A percentile compares a stretch with the other conserved stretches of the same genome.
These are phyloP conservation scores for Pseudonitzschia pungens DNA, from an alignment of 108 stramenopile genomes.

Conservation along the genomic window DNA sequence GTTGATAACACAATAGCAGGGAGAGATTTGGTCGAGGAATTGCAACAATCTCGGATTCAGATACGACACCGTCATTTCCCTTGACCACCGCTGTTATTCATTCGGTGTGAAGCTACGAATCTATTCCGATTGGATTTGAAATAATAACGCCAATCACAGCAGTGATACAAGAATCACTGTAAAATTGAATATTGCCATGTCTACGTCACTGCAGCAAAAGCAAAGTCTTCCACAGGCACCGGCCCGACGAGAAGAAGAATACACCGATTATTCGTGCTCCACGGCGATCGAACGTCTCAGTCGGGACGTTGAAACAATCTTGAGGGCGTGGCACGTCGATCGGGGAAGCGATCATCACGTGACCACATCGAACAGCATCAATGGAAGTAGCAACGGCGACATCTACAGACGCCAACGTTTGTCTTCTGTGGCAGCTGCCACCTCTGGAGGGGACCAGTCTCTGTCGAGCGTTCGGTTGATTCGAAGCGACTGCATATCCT, in stretches of 20 bases:
- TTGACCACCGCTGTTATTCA: too few species aligned
- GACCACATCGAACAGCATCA: conserved; percentile 15
- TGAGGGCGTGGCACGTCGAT: conserved; percentile 79
- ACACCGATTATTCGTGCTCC: conserved; percentile 84
- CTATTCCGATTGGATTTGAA: too few species aligned
- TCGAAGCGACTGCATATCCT: conserved; percentile 36
- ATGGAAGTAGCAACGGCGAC: conserved; percentile 6
- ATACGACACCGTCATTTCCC: too few species aligned
- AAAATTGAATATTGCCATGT: too few species aligned
- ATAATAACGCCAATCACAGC: too few species aligned
- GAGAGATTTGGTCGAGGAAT: too few species aligned
- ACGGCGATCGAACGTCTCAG: conserved; percentile 80
- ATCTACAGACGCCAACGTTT: not conserved
- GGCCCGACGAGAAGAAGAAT: conserved; percentile 56
- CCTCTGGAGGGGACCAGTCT: conserved; percentile 8
- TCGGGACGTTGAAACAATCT: conserved; percentile 73
- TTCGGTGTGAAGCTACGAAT: too few species aligned
- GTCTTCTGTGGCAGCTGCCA: conserved; percentile 14
- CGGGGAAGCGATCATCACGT: conserved; percentile 78
- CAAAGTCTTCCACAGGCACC: not conserved
- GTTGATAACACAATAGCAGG: too few species aligned
- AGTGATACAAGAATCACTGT: too few species aligned
- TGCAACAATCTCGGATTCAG: too few species aligned
- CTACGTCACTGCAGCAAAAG: not conserved
- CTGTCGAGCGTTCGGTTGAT: conserved; percentile 28